Evolutionary conservation across 306 rosid species (phyloP).

Genomic region (Myrica gale): DNA sequence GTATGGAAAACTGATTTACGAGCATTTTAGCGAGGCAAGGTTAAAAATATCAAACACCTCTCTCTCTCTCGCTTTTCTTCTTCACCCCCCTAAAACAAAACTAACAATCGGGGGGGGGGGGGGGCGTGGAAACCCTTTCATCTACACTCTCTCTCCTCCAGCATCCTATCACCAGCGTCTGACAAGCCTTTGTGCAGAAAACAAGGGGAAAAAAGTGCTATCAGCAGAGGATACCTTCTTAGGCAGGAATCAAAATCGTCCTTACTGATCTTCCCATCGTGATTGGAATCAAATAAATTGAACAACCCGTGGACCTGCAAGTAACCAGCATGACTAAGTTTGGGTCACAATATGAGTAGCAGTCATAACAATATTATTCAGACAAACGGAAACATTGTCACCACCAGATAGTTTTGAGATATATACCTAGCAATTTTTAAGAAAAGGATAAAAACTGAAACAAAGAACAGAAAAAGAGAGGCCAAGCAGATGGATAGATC

Average conservation of each 20-base stretch:
- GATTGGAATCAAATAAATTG: conserved; percentile 50
- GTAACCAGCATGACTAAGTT: conserved; percentile 12
- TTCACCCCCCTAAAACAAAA: conserved; percentile 5
- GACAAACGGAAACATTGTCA: background rate
- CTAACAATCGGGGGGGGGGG: conserved; percentile 16
- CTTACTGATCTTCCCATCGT: conserved; percentile 63
- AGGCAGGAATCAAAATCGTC: conserved; percentile 59
- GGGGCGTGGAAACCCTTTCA: conserved; percentile 20
- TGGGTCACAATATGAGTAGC: background rate
- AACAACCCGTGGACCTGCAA: conserved; percentile 67
- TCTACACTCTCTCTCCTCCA: conserved; percentile 45
- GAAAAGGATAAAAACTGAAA: background rate
- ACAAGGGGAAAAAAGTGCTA: conserved; percentile 65
- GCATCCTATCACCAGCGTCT: conserved; percentile 25
- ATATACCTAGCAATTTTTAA: background rate
- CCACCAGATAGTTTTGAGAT: background rate
- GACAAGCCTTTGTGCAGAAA: conserved; percentile 36
- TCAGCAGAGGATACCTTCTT: conserved; percentile 68
- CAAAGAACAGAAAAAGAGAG: conserved; percentile 12
- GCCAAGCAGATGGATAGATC: background rate
- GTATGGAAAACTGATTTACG: background rate
- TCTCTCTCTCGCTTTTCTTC: background rate
- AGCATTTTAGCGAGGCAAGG: conserved; percentile 20
- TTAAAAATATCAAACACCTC: conserved; percentile 15
- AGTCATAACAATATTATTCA: background rate